Base-by-base conservation (phyloP, 306 rosid genomes). In the Cicer arietinum region DNA sequence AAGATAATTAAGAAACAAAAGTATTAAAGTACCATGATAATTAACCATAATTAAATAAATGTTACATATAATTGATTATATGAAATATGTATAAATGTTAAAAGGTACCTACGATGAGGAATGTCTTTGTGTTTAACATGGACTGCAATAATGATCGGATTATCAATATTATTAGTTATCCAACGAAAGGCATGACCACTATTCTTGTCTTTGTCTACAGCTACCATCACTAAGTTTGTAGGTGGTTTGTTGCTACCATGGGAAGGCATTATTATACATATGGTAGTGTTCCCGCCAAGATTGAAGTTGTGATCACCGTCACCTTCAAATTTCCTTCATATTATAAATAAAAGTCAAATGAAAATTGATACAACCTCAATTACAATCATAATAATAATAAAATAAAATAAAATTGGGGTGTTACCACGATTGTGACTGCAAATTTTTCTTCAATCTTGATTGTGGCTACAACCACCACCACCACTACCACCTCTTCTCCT, bases 51-150 rank as follows among this genome's bases (percentile, higher is more conserved):
- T 42, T 51, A 6, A 16, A 13, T 25, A 7, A 17, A 63, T 45
- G 17, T 11, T 18, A 64, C 8, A 3, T 37, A 30, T 20, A 16
- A 63, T 51, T 2, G 11, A 66, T 14, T 62, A 76, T 60, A 57
- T 20, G 84, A 66, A 39, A 13, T 48, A 13, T 54, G 12, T 54
- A 54, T 17, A 54, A 18, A 61, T 61, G 20, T 56, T 14, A 54
- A 18, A 64, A 44, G 93, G 86, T 91, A 92, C 97, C 97, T 94
- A 94, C 99, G 88, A 79, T 88, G 54, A 69, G 75, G 61, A 75
- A 44, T 69, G 75, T 69, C 72, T 87, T 88, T 87, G 58, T 78
- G 79, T 58, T 78, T 76, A n/a, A 94, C 95, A 61, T 94, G 93
- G 60, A 89, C 80, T 0, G 91, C 87, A 30, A 92, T 71, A 53